phyloP scores from a whole-genome alignment of 164 flowering plant genomes.

The Euptelea pleiosperma region DNA sequence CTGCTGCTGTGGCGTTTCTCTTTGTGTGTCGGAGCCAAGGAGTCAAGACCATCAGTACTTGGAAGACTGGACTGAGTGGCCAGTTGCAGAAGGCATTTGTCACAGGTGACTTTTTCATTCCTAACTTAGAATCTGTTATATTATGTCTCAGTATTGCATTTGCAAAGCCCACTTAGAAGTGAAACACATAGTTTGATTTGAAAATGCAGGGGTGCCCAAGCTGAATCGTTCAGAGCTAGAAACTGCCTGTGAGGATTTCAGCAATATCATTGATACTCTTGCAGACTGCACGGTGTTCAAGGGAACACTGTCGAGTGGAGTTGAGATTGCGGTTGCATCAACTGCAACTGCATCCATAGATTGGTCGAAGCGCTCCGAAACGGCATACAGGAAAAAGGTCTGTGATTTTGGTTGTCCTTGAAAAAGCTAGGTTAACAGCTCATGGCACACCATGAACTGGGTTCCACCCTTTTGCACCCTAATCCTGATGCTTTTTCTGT shows the following conservation, averaged over 20 bases:
- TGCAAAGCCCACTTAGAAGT: constrained; percentile 8
- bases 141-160: background rate
- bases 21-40: constrained; percentile 43
- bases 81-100: constrained; percentile 97
- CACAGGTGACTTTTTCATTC: constrained; percentile 47
- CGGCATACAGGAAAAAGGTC: constrained; percentile 67
- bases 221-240: constrained; percentile 80
- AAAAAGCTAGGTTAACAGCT: background rate
- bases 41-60: constrained; percentile 65
- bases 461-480: background rate
- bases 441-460: background rate
- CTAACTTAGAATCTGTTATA: background rate
- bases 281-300: constrained; percentile 59
- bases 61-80: constrained; percentile 95
- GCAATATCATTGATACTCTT: constrained; percentile 62
- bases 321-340: constrained; percentile 84
- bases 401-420: background rate
- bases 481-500: background rate
- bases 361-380: constrained; percentile 62
- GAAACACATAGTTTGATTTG: constrained; percentile 7
- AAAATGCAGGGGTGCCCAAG: constrained; percentile 77
- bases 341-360: constrained; percentile 49
- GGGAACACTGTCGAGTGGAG: constrained; percentile 96
- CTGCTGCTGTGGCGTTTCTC: constrained; percentile 29
- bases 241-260: constrained; percentile 95